Conservation (phyloP, 108 stramenopile species). For the Parietichytrium sp. region DNA sequence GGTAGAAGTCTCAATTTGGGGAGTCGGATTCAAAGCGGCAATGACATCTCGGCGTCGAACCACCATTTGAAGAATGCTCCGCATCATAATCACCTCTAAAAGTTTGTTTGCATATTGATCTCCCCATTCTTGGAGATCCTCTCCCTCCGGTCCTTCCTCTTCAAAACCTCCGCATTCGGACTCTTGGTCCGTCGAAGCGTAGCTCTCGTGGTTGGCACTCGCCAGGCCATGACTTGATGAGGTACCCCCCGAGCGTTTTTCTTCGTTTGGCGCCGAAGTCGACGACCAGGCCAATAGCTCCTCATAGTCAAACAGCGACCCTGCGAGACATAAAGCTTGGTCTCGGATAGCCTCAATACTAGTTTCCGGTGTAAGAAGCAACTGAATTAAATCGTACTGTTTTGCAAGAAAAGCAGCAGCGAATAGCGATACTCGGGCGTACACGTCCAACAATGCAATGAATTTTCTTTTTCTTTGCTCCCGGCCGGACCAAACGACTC, state of each 20-base stretch:
- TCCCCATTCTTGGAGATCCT: neutral
- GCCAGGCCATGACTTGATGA: no score
- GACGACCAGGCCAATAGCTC: neutral
- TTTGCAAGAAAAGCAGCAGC: neutral
- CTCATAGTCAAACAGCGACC: conserved; percentile 16
- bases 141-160: neutral
- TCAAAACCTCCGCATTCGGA: neutral
- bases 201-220: no score
- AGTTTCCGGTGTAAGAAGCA: neutral
- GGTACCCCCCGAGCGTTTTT: no score
- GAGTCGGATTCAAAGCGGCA: no score
- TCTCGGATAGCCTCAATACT: neutral
- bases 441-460: neutral
- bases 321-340: neutral
- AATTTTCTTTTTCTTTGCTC: conserved; percentile 3
- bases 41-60: neutral
- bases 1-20: neutral
- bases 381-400: neutral
- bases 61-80: neutral
- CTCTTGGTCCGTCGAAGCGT: no score
- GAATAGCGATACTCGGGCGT: conserved; percentile 16
- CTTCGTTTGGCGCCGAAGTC: neutral
- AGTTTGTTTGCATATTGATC: neutral
- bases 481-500: no score
- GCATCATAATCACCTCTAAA: neutral